Evolutionary conservation across 495 filamentous ascomycete species (phyloP), one percentile per base, ranked within the genome.

Genomic region (Hypoxylon fuscum): DNA sequence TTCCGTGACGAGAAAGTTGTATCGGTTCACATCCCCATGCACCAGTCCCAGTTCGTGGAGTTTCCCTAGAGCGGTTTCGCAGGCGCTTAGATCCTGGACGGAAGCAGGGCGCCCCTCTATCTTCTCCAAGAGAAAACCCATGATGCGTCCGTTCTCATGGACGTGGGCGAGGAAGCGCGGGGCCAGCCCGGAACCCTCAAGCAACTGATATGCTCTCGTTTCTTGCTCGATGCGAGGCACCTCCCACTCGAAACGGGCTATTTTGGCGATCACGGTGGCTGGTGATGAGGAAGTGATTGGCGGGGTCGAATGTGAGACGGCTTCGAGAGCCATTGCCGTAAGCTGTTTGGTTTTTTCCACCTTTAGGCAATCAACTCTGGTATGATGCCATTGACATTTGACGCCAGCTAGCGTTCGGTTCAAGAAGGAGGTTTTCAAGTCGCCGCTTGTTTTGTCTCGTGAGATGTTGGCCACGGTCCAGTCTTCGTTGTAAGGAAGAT

Each of bases 81-180:
- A 72, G n/a, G 14, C 12, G n/a, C 11, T 25, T 1, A 64, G 48
- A 32, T 63, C 47, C 22, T 48, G 34, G 0, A 35, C 0, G 17
- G 34, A 29, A 35, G 55, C 50, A 17, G 9, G 11, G 29, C 18
- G 34, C 4, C 48, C 51, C 29, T 72, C 56, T 0, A 75, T 8
- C n/a, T 77, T 66, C 47, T 76, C 76, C 14, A 77, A 31, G 3
- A 78, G 41, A 18, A 78, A 74, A 1, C 73, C 74, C 5, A 77
- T 71, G 4, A 75, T 54, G 10, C 74, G 68, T 10, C 72, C 62
- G n/a, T 66, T 40, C 53, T 76, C 73, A 18, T 61, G 44, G 23
- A 76, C 57, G 55, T 76, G 73, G n/a, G 62, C 74, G 12, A 78
- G 54, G 62, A 76, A 72, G 9, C 53, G 51, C 7, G 74, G 74